phyloP scores from a whole-genome alignment of 208 protist species.

The Leishmania mexicana region DNA sequence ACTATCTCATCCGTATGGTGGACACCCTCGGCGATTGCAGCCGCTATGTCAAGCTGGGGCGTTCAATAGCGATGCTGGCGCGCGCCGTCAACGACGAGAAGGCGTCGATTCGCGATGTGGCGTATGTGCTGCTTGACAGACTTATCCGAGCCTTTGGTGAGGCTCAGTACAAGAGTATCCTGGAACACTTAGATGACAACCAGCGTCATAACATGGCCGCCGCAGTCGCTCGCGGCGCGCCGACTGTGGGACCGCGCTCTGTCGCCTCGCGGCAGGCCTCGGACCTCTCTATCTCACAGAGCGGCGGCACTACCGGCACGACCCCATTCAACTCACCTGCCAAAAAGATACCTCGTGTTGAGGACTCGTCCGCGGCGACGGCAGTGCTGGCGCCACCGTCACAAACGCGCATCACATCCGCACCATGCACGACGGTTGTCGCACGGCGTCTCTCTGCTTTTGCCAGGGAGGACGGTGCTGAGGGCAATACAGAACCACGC shows the following conservation, averaged over 20 bases:
- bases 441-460: slow-evolving; percentile 13
- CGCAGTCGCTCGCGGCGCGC: slow-evolving; percentile 25
- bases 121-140: slow-evolving; percentile 58
- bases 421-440: slow-evolving; percentile 1
- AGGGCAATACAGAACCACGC: neutral
- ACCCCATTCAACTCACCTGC: slow-evolving; percentile 64
- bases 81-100: slow-evolving; percentile 89
- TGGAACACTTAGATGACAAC: slow-evolving; percentile 73
- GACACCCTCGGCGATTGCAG: slow-evolving; percentile 45
- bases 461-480: neutral
- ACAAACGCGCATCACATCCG: slow-evolving; percentile 5
- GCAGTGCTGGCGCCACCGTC: neutral
- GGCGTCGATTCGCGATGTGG: slow-evolving; percentile 65
- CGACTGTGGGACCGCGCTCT: slow-evolving; percentile 11
- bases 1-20: slow-evolving; percentile 68
- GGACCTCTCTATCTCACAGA: slow-evolving; percentile 11
- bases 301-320: neutral
- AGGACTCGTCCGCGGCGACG: slow-evolving; percentile 23
- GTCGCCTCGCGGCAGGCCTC: slow-evolving; percentile 1
- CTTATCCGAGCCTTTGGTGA: slow-evolving; percentile 67
- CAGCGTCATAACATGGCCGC: slow-evolving; percentile 58
- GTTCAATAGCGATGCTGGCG: slow-evolving; percentile 49
- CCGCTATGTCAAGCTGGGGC: slow-evolving; percentile 47
- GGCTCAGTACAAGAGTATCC: slow-evolving; percentile 43
- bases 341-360: slow-evolving; percentile 59